Base-by-base conservation (phyloP, 495 filamentous ascomycete genomes). In the Bryoglossum gracile region DNA sequence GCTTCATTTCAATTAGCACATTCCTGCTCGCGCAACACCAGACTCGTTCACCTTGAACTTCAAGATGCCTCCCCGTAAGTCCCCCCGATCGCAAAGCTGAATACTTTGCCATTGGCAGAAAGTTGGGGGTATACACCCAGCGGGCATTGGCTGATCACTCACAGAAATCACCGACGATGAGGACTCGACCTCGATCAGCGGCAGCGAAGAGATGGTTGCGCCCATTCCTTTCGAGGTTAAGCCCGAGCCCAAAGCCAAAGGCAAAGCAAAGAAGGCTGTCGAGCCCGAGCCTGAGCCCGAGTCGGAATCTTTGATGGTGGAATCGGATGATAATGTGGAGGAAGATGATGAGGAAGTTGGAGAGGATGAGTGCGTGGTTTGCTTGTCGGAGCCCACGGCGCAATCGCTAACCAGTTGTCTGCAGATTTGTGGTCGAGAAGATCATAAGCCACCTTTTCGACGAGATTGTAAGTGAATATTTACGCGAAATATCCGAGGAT, bases 361-460 rank as follows among this genome's bases (percentile, higher is more conserved):
- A 0, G 65, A 65, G 32, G 68, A 70, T 48, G 72, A 68, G 70
- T 73, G 59, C 37, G 66, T 59, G 28, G 13, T 24, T 21, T 13
- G 32, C 16, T 32, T 17, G 28, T 2, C 3, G 37, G 39, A 21
- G 19, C 47, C 14, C 9, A 4, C 10, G 17, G 6, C 28, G 8
- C 6, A 13, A 32, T 42, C 25, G 22, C 48, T 47, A 28, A 50
- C 26, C 21, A 54, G 32, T 18, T 17, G 23, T 1, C 8, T 6
- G 8, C 52, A 77, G 72, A 54, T 82, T 63, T 46, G 70, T 79
- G 16, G 78, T 82, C 23, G 78, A 82, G 57, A 67, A 68, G 46
- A 82, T 82, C 45, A 54, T 68, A 42, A 64, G 60, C 33, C 78
- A 82, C 44, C 63, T 70, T 25, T 64, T 78, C 10, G 68, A 72